These are phyloP conservation scores for Colletotrichum incanum DNA, from an alignment of 2,329 filamentous ascomycete genomes.

Conservation along the genomic window DNA sequence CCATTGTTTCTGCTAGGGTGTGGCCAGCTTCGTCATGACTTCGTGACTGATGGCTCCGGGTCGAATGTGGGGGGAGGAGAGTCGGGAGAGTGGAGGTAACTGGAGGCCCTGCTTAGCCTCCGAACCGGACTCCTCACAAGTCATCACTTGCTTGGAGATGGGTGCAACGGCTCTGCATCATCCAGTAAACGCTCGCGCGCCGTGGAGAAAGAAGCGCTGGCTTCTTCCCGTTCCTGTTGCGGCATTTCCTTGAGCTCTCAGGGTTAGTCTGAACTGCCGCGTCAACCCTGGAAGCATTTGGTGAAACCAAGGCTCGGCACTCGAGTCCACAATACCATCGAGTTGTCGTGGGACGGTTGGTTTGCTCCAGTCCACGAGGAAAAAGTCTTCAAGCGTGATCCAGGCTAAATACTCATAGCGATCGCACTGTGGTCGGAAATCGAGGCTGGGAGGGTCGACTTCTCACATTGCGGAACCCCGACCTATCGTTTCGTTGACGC, in stretches of 20 bases:
- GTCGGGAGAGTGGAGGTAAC: neutral
- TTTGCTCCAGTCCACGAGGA: conserved; percentile 10
- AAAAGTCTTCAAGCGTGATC: conserved; percentile 33
- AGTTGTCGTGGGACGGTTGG: conserved; percentile 5
- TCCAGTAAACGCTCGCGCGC: conserved; percentile 6
- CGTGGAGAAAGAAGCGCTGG: conserved; percentile 13
- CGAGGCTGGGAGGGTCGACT: conserved; percentile 17
- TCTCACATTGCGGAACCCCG: conserved; percentile 19
- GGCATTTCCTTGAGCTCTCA: conserved; percentile 32
- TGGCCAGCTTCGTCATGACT: conserved; percentile 3
- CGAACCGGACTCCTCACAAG: neutral
- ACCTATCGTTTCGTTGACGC: conserved; percentile 10
- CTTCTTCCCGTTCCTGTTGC: conserved; percentile 20
- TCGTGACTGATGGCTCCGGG: neutral
- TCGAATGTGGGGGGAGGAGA: conserved; percentile 11
- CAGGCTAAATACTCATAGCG: conserved; percentile 37
- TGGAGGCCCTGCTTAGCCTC: neutral
- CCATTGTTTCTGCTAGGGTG: conserved; percentile 7
- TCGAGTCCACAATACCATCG: conserved; percentile 10
- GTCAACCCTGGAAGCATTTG: conserved; percentile 25
- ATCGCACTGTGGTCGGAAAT: conserved; percentile 22
- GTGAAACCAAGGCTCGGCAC: conserved; percentile 19
- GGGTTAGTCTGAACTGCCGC: conserved; percentile 29
- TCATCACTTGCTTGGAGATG: neutral
- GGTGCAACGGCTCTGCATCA: conserved; percentile 11